Evolutionary conservation across 768 basidiomycete species (phyloP).

Genomic region (Lactifluus hygrophoroides): DNA sequence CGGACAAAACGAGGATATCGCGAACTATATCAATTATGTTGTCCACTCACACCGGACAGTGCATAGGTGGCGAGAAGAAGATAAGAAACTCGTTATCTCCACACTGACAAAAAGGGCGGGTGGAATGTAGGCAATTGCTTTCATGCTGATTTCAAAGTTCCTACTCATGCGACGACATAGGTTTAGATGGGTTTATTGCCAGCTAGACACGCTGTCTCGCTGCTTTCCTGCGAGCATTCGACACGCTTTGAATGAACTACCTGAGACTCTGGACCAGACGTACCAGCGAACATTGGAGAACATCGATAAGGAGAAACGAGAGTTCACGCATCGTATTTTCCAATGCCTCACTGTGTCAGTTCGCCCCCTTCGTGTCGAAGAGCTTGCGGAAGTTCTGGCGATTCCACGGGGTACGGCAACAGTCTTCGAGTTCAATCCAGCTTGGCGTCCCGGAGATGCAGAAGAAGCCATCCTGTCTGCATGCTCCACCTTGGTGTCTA

Average conservation of each 20-base stretch:
- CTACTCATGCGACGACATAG: not conserved
- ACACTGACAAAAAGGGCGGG: not conserved
- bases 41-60: not conserved
- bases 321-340: too few relatives aligned
- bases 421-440: too few relatives aligned
- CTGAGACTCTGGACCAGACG: not conserved
- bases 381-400: too few relatives aligned
- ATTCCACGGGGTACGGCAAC: too few relatives aligned
- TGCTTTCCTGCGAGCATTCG: not conserved
- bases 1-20: not conserved
- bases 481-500: too few relatives aligned
- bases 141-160: not conserved
- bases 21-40: not conserved
- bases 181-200: not conserved
- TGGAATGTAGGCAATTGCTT: not conserved
- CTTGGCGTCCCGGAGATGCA: too few relatives aligned
- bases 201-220: not conserved
- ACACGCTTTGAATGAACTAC: not conserved
- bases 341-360: too few relatives aligned
- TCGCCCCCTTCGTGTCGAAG: too few relatives aligned
- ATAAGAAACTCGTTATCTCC: not conserved
- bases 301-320: too few relatives aligned
- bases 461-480: too few relatives aligned
- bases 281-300: not conserved
- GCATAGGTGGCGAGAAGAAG: not conserved